These are phyloP conservation scores for Gentiana macrophylla DNA, from an alignment of 257 asterid genomes.

Conservation along the genomic window DNA sequence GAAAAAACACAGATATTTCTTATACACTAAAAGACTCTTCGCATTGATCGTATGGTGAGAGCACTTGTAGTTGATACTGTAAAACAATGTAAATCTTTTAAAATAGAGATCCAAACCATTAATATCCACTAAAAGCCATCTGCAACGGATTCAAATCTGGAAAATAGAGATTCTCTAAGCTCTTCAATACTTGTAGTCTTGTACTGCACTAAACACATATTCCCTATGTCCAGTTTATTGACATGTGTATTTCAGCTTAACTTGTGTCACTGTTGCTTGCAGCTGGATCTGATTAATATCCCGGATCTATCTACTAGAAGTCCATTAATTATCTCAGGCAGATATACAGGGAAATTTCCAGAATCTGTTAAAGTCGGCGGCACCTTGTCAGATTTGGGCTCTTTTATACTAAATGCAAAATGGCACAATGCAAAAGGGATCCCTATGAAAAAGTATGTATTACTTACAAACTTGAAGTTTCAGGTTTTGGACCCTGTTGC, in stretches of 20 bases:
- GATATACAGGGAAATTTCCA: slow-evolving; percentile 59
- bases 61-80: no score
- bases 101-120: no score
- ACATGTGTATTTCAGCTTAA: neutral
- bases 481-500: neutral
- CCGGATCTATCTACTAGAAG: slow-evolving; percentile 61
- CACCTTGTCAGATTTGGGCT: slow-evolving; percentile 45
- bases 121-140: no score
- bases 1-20: no score
- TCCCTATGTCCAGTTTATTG: neutral
- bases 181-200: neutral
- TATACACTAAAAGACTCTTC: no score
- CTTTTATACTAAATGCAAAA: slow-evolving; percentile 32
- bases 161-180: neutral
- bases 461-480: neutral
- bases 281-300: slow-evolving; percentile 52
- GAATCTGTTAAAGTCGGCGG: slow-evolving; percentile 45
- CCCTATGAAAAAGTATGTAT: slow-evolving; percentile 57
- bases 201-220: neutral
- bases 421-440: slow-evolving; percentile 54
- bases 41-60: no score
- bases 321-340: slow-evolving; percentile 68
- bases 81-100: no score
- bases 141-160: no score
- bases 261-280: slow-evolving; percentile 15